Evolutionary conservation across 306 rosid genomes (phyloP).

Genomic region (Dicorynia guianensis): DNA sequence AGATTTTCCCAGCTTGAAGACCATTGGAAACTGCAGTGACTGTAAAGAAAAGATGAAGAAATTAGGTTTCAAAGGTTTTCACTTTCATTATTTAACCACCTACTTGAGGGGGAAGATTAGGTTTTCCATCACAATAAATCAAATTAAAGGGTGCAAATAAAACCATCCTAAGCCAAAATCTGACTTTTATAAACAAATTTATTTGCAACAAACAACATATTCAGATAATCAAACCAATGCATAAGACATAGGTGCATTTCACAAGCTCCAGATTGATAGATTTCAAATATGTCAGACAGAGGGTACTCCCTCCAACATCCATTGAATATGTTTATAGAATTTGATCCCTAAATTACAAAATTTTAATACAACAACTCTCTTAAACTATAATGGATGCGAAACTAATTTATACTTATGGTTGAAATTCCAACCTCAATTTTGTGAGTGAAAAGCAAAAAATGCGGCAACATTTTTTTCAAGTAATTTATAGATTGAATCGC

Average conservation of each 20-base stretch:
- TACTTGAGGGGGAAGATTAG: neutral
- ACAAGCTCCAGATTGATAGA: constrained; percentile 1
- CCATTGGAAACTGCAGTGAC: constrained; percentile 72
- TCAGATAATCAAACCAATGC: neutral
- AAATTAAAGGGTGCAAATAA: constrained; percentile 18
- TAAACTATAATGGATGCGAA: constrained; percentile 14
- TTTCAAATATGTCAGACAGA: constrained; percentile 4
- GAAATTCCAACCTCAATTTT: constrained; percentile 23
- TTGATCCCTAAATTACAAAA: neutral
- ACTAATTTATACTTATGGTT: constrained; percentile 4
- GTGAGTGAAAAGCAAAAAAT: constrained; percentile 4
- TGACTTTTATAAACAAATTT: constrained; percentile 22
- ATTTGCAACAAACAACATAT: constrained; percentile 1
- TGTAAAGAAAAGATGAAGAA: constrained; percentile 47
- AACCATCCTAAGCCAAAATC: neutral
- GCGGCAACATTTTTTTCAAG: neutral
- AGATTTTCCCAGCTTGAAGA: constrained; percentile 65
- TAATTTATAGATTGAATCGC: neutral
- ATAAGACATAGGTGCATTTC: neutral
- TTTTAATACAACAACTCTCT: neutral
- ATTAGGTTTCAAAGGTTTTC: constrained; percentile 12
- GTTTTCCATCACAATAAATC: constrained; percentile 24
- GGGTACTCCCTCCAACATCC: neutral
- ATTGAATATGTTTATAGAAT: neutral
- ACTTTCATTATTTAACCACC: constrained; percentile 15